Evolutionary conservation across 164 flowering plant genomes (phyloP).

Genomic region (Malania oleifera): DNA sequence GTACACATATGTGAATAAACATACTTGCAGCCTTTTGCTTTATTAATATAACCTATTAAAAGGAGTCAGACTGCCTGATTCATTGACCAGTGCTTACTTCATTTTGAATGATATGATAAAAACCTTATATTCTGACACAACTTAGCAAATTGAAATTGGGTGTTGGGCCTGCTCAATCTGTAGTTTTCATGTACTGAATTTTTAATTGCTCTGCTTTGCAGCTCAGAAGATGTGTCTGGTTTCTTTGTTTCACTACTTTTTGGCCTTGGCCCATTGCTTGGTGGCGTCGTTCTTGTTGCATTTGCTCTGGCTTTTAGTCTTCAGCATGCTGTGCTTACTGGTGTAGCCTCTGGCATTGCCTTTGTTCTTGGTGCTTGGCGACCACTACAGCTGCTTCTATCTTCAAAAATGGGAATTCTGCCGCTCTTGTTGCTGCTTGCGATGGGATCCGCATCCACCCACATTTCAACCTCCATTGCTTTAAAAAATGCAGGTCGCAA

Average conservation of each 20-base stretch:
- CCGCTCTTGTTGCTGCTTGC: slow-evolving; percentile 47
- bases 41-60: no score
- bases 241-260: slow-evolving; percentile 83
- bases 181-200: not conserved
- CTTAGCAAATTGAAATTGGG: not conserved
- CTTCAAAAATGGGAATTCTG: slow-evolving; percentile 61
- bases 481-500: slow-evolving; percentile 44
- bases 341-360: slow-evolving; percentile 86
- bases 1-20: no score
- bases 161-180: not conserved
- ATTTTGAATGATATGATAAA: no score
- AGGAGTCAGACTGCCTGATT: no score
- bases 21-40: no score
- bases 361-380: slow-evolving; percentile 87
- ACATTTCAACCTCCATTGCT: slow-evolving; percentile 40
- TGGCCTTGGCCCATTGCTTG: slow-evolving; percentile 91
- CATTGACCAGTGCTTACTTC: no score
- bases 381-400: slow-evolving; percentile 66
- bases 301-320: slow-evolving; percentile 68
- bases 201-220: slow-evolving; percentile 27
- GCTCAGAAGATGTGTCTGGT: slow-evolving; percentile 80
- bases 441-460: slow-evolving; percentile 43
- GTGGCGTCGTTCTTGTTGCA: slow-evolving; percentile 66
- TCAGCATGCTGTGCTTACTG: slow-evolving; percentile 82
- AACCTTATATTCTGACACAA: no score